A percentile compares a stretch with the other conserved stretches of the same genome.
These are phyloP conservation scores for Lepiota brunneoincarnata DNA, from an alignment of 768 basidiomycete species.

Conservation along the genomic window DNA sequence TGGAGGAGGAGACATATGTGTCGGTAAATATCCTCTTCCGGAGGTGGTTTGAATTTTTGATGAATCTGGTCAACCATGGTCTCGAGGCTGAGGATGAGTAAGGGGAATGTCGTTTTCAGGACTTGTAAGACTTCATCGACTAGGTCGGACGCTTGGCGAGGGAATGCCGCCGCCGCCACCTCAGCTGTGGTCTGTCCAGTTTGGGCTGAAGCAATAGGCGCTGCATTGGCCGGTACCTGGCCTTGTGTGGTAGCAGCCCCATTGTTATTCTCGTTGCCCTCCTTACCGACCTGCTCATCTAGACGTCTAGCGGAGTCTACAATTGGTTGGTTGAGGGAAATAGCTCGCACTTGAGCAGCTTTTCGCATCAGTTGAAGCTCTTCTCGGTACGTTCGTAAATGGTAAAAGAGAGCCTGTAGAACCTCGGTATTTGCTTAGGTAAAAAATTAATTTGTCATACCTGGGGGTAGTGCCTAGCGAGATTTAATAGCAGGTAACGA, in stretches of 20 bases:
- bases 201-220: neutral
- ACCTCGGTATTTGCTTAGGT: slow-evolving; percentile 4
- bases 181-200: slow-evolving; percentile 7
- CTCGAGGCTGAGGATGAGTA: slow-evolving; percentile 93
- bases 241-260: slow-evolving; percentile 1
- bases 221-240: neutral
- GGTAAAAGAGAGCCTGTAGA: slow-evolving; percentile 88
- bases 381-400: slow-evolving; percentile 69
- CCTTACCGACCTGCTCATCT: slow-evolving; percentile 22
- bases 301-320: slow-evolving; percentile 28
- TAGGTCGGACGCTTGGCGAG: slow-evolving; percentile 81
- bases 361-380: slow-evolving; percentile 42
- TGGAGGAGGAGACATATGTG: slow-evolving; percentile 83
- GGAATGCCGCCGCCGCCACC: slow-evolving; percentile 11
- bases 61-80: slow-evolving; percentile 95
- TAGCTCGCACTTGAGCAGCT: slow-evolving; percentile 35
- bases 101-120: slow-evolving; percentile 93
- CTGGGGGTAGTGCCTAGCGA: slow-evolving; percentile 93
- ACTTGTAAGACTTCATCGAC: slow-evolving; percentile 93
- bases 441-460: slow-evolving; percentile 36
- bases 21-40: slow-evolving; percentile 94
- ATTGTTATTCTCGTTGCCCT: slow-evolving; percentile 21
- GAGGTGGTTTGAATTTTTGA: slow-evolving; percentile 80
- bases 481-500: slow-evolving; percentile 79
- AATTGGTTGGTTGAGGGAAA: slow-evolving; percentile 20